Base-by-base conservation (phyloP, 495 filamentous ascomycete species). In the Penicillium bialowiezense region DNA sequence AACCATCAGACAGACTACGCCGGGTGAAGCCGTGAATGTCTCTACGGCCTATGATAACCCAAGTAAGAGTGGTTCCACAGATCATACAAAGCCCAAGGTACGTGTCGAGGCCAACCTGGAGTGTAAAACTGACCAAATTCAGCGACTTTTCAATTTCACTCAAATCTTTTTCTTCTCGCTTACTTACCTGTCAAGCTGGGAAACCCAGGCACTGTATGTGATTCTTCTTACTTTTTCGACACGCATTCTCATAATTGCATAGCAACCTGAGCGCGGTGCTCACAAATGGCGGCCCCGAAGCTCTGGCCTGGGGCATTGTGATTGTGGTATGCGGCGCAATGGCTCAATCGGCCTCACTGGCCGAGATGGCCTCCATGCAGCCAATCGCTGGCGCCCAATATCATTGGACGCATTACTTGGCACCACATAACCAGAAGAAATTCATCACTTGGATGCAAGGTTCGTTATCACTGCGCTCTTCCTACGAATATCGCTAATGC, bases 401-500 rank as follows among this genome's bases (percentile, higher is more conserved):
- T 40, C 64, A 67, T 32, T 76, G 72, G 75, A 67, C 71, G 3
- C 67, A 62, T 33, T 65, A 73, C 49, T 35, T 55, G 14, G 45
- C 58, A n/a, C 47, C 54, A 5, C 24, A 23, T 1, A 24, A 14
- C 3, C 37, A 45, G 19, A 37, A 63, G 55, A 70, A 62, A 34
- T 55, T 58, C 12, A 50, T 72, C 26, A 68, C 59, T 13, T 76
- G 71, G 48, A 53, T 63, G 36, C 59, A 60, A 18, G 70, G 58
- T 64, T 32, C n/a, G 41, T 28, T 2, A 19, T 3, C 21, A 15
- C 12, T 23, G 12, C 7, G 36, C 6, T 14, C 5, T 3, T 47
- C 4, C 17, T 6, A 3, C 2, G 7, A 29, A 13, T 26, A 33
- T 12, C 3, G 3, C 24, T 45, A 26, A 51, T 14, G 13, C n/a